Evolutionary conservation across 2,329 filamentous ascomycete species (phyloP), one percentile per base, ranked within the genome.

Genomic region (Xylariaceae sp.): DNA sequence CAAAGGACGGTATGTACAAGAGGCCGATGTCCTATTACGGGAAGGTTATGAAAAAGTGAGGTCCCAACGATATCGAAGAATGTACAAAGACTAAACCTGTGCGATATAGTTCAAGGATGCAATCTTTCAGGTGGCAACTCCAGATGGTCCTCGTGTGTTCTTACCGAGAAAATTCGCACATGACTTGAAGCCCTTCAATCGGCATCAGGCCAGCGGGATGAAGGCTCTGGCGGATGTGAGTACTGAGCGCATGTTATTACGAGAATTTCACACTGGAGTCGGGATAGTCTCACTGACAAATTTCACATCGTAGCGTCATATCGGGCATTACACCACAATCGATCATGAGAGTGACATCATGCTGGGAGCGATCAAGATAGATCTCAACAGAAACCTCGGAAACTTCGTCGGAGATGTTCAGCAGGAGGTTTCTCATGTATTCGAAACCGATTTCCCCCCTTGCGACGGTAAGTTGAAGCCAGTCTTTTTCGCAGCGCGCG

Each of bases 341-440:
- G 56, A 58, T 29, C 58, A 61, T 29, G 58, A 61, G 37, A 61
- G 57, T 40, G 57, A 61, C 29, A 53, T 60, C 11, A 61, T 61
- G 57, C 38, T 61, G 5, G 56, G 57, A 4, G 50, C 57, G 1
- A 60, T 61, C 43, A 60, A 61, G 44, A 59, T 61, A 37, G 56
- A 60, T 44, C 46, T 61, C 5, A 61, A 59, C 22, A 56, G 57
- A 6, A 55, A 61, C 11, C 47, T 61, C 4, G 57, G 58, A 1
- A 59, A 49, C 10, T 61, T 61, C 32, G 57, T 61, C 19, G 56
- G 49, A 14, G 55, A 60, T 36, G 58, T 61, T 2, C 52, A 58
- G 32, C 36, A 54, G 16, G 58, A 61, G 40, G 49, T 61, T 3
- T 51, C 54, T 12, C 43, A 60, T 33, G 56, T 56, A 42, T 61